Conservation (phyloP, 2,329 filamentous ascomycete genomes). For the Xylariaceae sp. region DNA sequence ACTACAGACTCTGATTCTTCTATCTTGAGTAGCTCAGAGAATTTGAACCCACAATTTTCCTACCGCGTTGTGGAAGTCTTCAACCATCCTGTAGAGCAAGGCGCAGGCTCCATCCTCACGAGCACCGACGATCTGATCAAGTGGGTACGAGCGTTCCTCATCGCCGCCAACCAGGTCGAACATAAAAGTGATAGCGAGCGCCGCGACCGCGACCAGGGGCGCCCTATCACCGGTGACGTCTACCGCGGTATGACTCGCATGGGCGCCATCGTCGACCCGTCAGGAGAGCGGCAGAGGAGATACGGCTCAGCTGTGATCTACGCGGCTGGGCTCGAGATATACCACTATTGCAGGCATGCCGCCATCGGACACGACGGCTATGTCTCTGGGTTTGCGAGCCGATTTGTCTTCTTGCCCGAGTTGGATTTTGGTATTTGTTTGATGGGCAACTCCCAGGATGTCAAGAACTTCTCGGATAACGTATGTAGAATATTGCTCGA, state of each 20-base stretch:
- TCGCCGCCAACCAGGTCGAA: too few relatives aligned
- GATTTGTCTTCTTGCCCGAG: constrained; percentile 21
- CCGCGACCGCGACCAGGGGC: too few relatives aligned
- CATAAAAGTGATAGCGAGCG: too few relatives aligned
- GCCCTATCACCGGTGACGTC: constrained; percentile 18
- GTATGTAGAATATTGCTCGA: constrained; percentile 17
- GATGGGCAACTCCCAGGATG: constrained; percentile 16
- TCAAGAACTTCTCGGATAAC: background rate
- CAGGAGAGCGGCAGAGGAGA: constrained; percentile 1
- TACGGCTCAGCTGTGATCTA: constrained; percentile 17
- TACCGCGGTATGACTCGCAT: constrained; percentile 19
- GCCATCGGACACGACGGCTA: constrained; percentile 21
- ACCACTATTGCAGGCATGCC: constrained; percentile 20
- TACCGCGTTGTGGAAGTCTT: constrained; percentile 10
- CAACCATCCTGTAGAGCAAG: constrained; percentile 20
- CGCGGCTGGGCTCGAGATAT: constrained; percentile 18
- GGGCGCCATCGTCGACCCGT: constrained; percentile 12
- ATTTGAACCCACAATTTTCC: constrained; percentile 4
- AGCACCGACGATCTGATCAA: constrained; percentile 24
- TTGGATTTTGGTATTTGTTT: constrained; percentile 16
- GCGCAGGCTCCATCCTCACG: constrained; percentile 24
- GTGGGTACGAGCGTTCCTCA: constrained; percentile 22
- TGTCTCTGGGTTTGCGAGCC: constrained; percentile 19
- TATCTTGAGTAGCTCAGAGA: too few relatives aligned
- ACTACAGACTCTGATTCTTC: too few relatives aligned